Conservation (phyloP, 108 stramenopile genomes). For the Skeletonema grethae region DNA sequence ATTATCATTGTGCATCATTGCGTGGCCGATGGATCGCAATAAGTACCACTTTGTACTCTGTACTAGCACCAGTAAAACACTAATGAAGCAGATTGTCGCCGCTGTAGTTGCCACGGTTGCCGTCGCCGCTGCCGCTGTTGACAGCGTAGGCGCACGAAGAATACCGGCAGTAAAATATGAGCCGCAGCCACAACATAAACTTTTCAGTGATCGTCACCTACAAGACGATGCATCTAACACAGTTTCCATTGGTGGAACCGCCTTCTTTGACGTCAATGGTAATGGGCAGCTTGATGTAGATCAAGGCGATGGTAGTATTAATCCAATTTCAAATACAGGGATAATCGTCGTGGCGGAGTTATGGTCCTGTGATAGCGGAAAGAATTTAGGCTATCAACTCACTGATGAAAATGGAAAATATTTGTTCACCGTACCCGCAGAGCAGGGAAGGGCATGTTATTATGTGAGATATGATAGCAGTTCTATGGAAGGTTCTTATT, state of each 20-base stretch:
- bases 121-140: neutral
- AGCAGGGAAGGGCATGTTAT: neutral
- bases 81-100: neutral
- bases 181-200: neutral
- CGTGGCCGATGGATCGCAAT: no score
- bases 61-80: no score
- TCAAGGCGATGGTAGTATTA: neutral
- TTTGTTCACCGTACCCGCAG: neutral
- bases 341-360: neutral
- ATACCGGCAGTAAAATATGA: neutral
- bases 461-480: slow-evolving; percentile 1
- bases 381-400: neutral
- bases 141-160: neutral
- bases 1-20: no score
- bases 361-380: neutral
- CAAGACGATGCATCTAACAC: neutral
- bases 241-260: neutral
- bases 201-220: neutral
- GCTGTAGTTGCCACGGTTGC: neutral
- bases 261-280: neutral
- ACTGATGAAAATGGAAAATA: neutral
- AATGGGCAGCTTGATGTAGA: neutral
- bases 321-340: neutral
- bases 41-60: no score
- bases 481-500: neutral